These are phyloP conservation scores for Pyrenochaeta sp. DNA, from an alignment of 2,329 filamentous ascomycete genomes.

Conservation along the genomic window DNA sequence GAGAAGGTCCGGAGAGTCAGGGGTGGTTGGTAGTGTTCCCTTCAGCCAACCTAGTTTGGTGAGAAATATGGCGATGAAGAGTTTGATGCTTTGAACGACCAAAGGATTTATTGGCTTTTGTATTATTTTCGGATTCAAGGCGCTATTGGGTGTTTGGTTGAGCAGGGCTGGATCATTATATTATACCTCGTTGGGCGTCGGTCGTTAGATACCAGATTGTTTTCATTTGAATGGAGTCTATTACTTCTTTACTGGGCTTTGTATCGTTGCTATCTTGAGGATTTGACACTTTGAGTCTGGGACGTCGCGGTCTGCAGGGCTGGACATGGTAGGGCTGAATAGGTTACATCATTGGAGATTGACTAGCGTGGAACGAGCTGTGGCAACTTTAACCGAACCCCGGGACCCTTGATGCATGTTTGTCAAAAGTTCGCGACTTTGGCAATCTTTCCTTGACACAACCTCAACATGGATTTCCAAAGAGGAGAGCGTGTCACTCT, in stretches of 20 bases:
- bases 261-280: no score
- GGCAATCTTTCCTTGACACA: neutral
- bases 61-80: neutral
- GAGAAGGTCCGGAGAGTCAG: constrained; percentile 44
- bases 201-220: constrained; percentile 3
- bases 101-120: neutral
- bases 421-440: no score
- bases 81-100: neutral
- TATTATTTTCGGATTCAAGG: neutral
- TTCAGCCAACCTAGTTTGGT: neutral
- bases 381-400: constrained; percentile 12
- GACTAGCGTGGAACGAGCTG: no score
- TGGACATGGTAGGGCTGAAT: no score
- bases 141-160: neutral
- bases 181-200: neutral
- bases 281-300: no score
- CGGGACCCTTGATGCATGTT: constrained; percentile 12
- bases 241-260: no score
- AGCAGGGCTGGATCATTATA: neutral
- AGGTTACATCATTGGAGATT: no score
- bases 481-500: constrained; percentile 68
- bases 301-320: no score
- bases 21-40: constrained; percentile 45
- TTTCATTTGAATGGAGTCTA: no score
- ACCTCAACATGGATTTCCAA: constrained; percentile 52